Evolutionary conservation across 78 protist species (phyloP), one percentile per base, ranked within the genome.

Genomic region (Tieghemostelium lacteum): DNA sequence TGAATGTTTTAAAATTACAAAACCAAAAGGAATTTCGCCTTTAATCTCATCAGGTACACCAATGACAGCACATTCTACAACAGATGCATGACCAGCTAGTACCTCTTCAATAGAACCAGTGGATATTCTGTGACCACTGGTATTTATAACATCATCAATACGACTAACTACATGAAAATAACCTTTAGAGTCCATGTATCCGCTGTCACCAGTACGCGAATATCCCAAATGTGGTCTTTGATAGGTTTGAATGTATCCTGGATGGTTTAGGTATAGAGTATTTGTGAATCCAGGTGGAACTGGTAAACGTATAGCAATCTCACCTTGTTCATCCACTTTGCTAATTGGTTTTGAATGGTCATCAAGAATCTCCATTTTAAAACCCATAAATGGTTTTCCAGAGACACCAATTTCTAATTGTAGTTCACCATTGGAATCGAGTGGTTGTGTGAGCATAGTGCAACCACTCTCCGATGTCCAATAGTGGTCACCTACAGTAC

Each of bases 61-160:
- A 34, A 95, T 49, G 50, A 96, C 96, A 31, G 95, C 96, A 26
- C 80, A 73, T 60, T 96, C 98, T 2, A 64, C 75, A 57, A 75
- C 40, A 2, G 12, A 33, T 36, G 76, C 67, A 37, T 75, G 62
- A 45, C 52, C 10, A 7, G 8, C 16, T 22, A 57, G 22, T 14
- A 87, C 78, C 2, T 64, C 92, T 45, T 94, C 98, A 17, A 96
- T 65, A 34, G 7, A 62, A 20, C 93, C 94, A 0, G 94, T 87
- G 26, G 93, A 74, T 24, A 94, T 57, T 7, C 95, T 69, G 37
- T 89, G 94, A 29, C 92, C 98, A 12, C 93, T 94, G 24, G 75
- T 87, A 49, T 94, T 96, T 60, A 94, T 93, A 26, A 96, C 86
- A 66, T 96, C 98, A 37, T 96, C 98, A 26, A 93, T 78, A 10